These are phyloP conservation scores for Ceriops zippeliana DNA, from an alignment of 345 rosid species.

Conservation along the genomic window DNA sequence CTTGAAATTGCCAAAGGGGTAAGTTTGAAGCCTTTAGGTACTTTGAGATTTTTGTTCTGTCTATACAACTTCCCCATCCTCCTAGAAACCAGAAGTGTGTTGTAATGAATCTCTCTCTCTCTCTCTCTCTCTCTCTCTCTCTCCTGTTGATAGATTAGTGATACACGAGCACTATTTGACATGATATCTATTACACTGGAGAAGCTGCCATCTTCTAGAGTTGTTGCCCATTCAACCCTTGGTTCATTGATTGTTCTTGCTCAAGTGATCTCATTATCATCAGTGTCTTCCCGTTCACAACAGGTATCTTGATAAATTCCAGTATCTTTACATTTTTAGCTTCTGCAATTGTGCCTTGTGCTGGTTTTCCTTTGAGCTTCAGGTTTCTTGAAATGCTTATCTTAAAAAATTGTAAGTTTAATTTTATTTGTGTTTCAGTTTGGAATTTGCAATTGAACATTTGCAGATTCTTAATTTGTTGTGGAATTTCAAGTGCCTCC, in stretches of 20 bases:
- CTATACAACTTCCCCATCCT: not conserved
- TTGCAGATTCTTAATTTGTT: not conserved
- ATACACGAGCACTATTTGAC: conserved; percentile 58
- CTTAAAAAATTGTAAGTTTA: too few species aligned
- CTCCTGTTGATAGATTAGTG: conserved; percentile 40
- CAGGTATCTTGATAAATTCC: conserved; percentile 41
- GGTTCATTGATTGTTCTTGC: conserved; percentile 79
- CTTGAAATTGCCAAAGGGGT: conserved; percentile 89
- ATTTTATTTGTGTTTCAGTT: not conserved
- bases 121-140: not conserved
- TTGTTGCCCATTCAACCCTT: conserved; percentile 68
- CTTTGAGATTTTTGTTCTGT: conserved; percentile 12
- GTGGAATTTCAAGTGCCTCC: not conserved
- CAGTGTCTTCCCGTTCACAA: conserved; percentile 48
- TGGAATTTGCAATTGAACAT: not conserved
- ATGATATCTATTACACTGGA: conserved; percentile 85
- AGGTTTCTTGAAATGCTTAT: too few species aligned
- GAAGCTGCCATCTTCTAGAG: conserved; percentile 71
- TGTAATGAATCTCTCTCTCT: not conserved
- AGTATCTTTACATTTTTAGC: not conserved
- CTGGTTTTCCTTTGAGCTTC: not conserved
- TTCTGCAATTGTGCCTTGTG: not conserved
- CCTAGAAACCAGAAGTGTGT: not conserved
- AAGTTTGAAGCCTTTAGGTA: conserved; percentile 16
- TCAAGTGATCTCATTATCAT: conserved; percentile 65